These are phyloP conservation scores for Sordaria brevicollis DNA, from an alignment of 495 filamentous ascomycete species.

Conservation along the genomic window DNA sequence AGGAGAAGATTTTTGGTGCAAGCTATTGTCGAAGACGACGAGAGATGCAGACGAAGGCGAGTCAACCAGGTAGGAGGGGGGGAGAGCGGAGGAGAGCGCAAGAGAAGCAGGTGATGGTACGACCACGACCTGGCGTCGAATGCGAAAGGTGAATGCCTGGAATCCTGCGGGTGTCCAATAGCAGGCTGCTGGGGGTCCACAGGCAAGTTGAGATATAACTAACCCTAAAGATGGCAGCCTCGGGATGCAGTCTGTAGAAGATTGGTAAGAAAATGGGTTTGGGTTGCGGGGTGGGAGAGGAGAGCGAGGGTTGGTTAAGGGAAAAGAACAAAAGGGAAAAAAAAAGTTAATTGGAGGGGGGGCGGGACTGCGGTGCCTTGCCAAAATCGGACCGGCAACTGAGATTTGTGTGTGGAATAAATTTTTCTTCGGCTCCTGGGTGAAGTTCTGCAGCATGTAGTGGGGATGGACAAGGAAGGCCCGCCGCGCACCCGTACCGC, in stretches of 20 bases:
- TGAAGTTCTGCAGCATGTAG: slow-evolving; percentile 13
- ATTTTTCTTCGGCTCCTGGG: slow-evolving; percentile 23
- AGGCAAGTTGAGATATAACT: slow-evolving; percentile 10
- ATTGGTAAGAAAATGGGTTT: not conserved
- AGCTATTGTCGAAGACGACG: not conserved
- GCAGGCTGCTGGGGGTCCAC: not conserved
- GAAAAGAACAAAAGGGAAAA: slow-evolving; percentile 6
- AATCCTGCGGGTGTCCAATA: not conserved
- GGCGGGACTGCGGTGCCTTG: slow-evolving; percentile 9
- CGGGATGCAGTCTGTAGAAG: slow-evolving; percentile 6
- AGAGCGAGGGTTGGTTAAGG: slow-evolving; percentile 8
- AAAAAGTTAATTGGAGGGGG: slow-evolving; percentile 15
- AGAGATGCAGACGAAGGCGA: not conserved
- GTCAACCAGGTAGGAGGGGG: not conserved
- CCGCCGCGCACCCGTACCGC: not conserved
- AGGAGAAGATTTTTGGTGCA: not conserved
- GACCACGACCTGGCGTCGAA: not conserved
- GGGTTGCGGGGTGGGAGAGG: not conserved
- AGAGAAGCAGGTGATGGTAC: not conserved
- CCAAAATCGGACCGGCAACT: slow-evolving; percentile 17
- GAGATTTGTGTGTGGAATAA: slow-evolving; percentile 29
- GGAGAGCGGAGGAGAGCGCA: not conserved
- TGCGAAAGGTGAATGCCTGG: not conserved
- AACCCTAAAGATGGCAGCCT: slow-evolving; percentile 10
- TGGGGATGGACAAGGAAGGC: slow-evolving; percentile 17